A percentile compares a stretch with the other conserved stretches of the same genome.
Evolutionary conservation across 2,329 filamentous ascomycete genomes (phyloP).

Genomic region (Alternaria tenuissima): DNA sequence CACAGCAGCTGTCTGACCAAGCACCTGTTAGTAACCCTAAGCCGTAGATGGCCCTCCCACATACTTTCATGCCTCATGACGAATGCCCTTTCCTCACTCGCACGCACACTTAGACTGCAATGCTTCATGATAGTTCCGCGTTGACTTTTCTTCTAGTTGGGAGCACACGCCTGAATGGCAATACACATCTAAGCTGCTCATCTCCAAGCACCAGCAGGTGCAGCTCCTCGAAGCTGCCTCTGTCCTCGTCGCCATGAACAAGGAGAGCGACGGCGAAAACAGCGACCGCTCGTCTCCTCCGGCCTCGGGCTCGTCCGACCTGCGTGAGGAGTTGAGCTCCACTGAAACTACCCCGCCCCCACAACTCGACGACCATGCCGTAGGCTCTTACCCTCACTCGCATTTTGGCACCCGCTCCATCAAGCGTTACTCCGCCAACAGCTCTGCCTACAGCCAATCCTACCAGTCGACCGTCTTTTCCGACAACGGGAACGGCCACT

Average conservation of each 20-base stretch:
- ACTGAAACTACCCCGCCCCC: conserved; percentile 93
- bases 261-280: conserved; percentile 66
- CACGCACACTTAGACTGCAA: conserved; percentile 19
- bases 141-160: conserved; percentile 74
- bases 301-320: conserved; percentile 80
- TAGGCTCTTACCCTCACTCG: conserved; percentile 55
- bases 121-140: conserved; percentile 31
- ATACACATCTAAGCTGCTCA: conserved; percentile 94
- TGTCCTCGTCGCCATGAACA: conserved; percentile 92
- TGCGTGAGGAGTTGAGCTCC: conserved; percentile 80
- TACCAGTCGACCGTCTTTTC: conserved; percentile 77
- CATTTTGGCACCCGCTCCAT: conserved; percentile 45
- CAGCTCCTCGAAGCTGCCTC: conserved; percentile 96
- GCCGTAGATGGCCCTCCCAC: conserved; percentile 51
- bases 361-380: conserved; percentile 69
- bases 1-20: conserved; percentile 99
- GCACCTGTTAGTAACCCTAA: conserved; percentile 92
- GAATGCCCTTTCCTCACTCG: conserved; percentile 46
- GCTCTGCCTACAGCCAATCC: conserved; percentile 71
- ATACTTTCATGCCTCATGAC: conserved; percentile 53
- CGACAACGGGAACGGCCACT: conserved; percentile 63
- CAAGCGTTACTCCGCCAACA: conserved; percentile 60
- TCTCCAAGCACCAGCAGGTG: conserved; percentile 99
- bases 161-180: conserved; percentile 99
- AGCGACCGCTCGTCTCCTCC: conserved; percentile 87